phyloP scores from a whole-genome alignment of 2,329 filamentous ascomycete genomes.

The Fusarium torulosum region DNA sequence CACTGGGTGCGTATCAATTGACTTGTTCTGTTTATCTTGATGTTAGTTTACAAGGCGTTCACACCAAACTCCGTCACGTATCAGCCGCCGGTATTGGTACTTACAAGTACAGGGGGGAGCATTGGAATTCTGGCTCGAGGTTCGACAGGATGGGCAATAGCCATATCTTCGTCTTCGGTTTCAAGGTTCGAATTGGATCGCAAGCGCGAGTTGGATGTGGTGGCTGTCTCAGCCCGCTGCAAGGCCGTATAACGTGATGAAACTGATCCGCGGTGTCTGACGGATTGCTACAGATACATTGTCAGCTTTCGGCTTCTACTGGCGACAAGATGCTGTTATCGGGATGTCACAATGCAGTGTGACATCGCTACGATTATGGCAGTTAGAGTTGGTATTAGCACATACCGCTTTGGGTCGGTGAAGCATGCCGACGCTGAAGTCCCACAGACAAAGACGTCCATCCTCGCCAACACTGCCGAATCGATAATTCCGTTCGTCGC shows the following conservation, averaged over 20 bases:
- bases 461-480: conserved; percentile 98
- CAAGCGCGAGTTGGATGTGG: conserved; percentile 68
- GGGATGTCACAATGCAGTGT: neutral
- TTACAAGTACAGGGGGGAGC: conserved; percentile 89
- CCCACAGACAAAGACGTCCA: conserved; percentile 90
- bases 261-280: conserved; percentile 63
- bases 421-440: conserved; percentile 97
- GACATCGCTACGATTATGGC: neutral
- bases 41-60: conserved; percentile 32
- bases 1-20: conserved; percentile 86
- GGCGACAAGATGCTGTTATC: neutral
- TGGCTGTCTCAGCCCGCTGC: conserved; percentile 72
- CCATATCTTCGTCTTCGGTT: conserved; percentile 65
- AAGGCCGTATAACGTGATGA: conserved; percentile 63
- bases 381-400: conserved; percentile 39
- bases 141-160: conserved; percentile 83
- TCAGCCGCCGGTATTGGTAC: conserved; percentile 46
- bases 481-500: conserved; percentile 93
- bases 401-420: conserved; percentile 87
- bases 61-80: conserved; percentile 2
- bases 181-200: conserved; percentile 79
- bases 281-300: conserved; percentile 34
- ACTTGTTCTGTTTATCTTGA: conserved; percentile 71
- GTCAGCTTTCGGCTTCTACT: conserved; percentile 29
- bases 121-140: conserved; percentile 86